Evolutionary conservation across 441 rosid genomes (phyloP).

Genomic region (Flueggea neowawraea): DNA sequence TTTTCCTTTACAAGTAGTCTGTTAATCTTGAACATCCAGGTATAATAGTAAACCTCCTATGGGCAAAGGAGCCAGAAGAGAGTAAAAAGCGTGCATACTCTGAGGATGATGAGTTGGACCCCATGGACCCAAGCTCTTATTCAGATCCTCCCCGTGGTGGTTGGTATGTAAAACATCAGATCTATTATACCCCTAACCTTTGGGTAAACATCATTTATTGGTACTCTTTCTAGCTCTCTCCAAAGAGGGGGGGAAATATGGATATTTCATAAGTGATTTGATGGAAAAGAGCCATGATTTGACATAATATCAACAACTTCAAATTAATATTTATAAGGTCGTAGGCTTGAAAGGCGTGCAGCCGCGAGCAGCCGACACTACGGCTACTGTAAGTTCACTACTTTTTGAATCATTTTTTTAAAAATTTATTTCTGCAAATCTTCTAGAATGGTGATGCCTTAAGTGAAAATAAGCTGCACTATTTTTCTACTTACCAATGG

Average conservation of each 20-base stretch:
- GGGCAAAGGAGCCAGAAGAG: conserved; percentile 49
- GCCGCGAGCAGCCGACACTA: conserved; percentile 98
- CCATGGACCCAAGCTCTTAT: conserved; percentile 99
- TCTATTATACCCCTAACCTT: neutral
- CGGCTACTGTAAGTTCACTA: conserved; percentile 70
- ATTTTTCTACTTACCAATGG: too few relatives aligned
- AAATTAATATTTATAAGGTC: conserved; percentile 29
- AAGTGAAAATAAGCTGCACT: too few relatives aligned
- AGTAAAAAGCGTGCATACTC: conserved; percentile 60
- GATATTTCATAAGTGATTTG: too few relatives aligned
- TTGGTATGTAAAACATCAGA: conserved; percentile 51
- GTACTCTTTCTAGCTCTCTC: too few relatives aligned
- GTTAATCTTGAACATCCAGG: conserved; percentile 32
- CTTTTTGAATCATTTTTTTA: neutral
- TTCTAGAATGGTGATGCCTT: neutral
- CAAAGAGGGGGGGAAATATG: too few relatives aligned
- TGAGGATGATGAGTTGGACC: conserved; percentile 95
- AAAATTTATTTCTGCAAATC: neutral
- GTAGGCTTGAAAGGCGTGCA: conserved; percentile 98
- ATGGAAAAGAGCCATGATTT: too few relatives aligned
- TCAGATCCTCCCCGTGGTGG: conserved; percentile 99
- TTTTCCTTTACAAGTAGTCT: too few relatives aligned
- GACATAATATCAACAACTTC: too few relatives aligned
- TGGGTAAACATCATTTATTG: conserved; percentile 5
- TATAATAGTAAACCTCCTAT: conserved; percentile 68